Base-by-base conservation (phyloP, 2,329 filamentous ascomycete species). In the Sclerotinia nivalis region DNA sequence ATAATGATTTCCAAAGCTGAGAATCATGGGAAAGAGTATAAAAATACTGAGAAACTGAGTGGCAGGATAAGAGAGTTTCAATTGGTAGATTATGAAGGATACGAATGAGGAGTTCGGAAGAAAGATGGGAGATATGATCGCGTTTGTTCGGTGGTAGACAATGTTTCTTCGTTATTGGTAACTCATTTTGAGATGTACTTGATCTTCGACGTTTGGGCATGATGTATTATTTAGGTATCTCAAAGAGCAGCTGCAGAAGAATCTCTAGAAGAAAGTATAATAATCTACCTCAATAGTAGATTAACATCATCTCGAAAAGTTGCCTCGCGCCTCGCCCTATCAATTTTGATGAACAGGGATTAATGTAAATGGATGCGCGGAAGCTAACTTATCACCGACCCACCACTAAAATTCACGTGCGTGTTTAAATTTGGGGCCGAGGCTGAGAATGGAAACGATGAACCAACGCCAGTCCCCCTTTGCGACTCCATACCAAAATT, bases 1-100 rank as follows among this genome's bases (percentile, higher is more conserved):
- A 99, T 64, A 93, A 87, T 20, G 87, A 86, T 79, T 95, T 96
- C 96, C 96, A 99, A 69, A 98, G 83, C 78, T 97, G 93, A 0
- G 91, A 91, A 79, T 98, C 96, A 68, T 86, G 85, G 10, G 92
- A 86, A 25, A 98, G 85, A 52, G 84, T 84, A 74, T 89, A 84
- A 77, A 97, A 91, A 71, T 91, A 92, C 68, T 82, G 88, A 2
- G 93, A 97, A n/a, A 94, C 84, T 68, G 88, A 82, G 8, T 84
- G 82, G 49, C 87, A 83, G 66, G 83, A 82, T 67, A 93, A 84
- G 12, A 98, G 86, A 40, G 90, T 86, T 10, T 85, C 81, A 43
- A 92, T 86, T 2, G 91, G 82, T n/a, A 97, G 84, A 77, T 88
- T 91, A 6, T 91, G 91, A 49, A 97, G 84, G 71, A 97, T 91